Evolutionary conservation across 2,329 filamentous ascomycete genomes (phyloP).

Genomic region (Cladophialophora chaetospira): DNA sequence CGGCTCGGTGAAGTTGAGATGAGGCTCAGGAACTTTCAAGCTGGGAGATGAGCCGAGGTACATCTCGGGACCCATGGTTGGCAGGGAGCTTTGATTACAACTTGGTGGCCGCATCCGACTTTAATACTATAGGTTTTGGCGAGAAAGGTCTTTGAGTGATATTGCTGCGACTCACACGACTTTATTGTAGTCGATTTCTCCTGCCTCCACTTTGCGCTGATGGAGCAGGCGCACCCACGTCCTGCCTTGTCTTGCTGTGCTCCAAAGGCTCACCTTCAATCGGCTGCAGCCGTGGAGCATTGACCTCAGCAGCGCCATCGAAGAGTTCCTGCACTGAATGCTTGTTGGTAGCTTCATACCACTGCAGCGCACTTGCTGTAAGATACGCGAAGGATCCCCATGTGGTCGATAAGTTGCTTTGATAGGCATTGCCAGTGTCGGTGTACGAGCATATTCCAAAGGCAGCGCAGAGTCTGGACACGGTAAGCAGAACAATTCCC

Average conservation of each 20-base stretch:
- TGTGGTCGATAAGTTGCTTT: neutral
- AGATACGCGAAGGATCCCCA: neutral
- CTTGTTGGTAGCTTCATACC: neutral
- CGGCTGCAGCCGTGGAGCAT: neutral
- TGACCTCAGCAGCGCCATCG: neutral
- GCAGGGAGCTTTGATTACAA: no score
- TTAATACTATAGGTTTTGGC: no score
- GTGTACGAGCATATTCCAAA: neutral
- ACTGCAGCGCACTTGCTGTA: neutral
- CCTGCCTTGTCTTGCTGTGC: no score
- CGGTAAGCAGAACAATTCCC: neutral
- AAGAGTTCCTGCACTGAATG: neutral
- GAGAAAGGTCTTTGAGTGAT: no score
- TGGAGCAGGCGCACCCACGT: no score
- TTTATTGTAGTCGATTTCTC: no score
- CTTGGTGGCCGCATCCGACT: no score
- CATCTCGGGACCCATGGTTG: neutral
- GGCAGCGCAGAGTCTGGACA: neutral
- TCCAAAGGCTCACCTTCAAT: no score
- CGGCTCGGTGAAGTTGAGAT: no score
- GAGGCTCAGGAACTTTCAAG: no score
- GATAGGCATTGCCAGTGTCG: neutral
- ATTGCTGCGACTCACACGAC: no score
- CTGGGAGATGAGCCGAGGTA: neutral
- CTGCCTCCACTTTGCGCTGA: no score